Percentiles rank a stretch among this genome's conserved stretches.
Conservation (phyloP, 805 yeast genomes). For the Tetrapisispora namnaoensis region DNA sequence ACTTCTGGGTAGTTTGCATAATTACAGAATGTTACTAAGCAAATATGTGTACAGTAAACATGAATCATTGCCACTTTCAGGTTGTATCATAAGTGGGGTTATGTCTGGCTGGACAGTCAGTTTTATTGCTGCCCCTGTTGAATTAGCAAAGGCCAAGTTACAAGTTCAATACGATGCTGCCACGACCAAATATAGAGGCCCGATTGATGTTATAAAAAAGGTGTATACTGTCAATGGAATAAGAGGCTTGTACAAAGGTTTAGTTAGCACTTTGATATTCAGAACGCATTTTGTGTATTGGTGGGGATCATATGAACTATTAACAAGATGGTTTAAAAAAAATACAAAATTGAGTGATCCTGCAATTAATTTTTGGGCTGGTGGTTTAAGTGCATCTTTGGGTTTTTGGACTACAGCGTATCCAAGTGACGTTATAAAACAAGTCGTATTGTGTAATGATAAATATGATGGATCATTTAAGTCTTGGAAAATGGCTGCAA, state of each 20-base stretch:
- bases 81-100: constrained; percentile 70
- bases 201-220: constrained; percentile 61
- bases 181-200: constrained; percentile 60
- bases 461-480: constrained; percentile 55
- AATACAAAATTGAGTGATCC: constrained; percentile 60
- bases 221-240: constrained; percentile 53
- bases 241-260: constrained; percentile 69
- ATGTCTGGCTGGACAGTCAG: constrained; percentile 83
- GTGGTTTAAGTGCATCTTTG: constrained; percentile 77
- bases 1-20: constrained; percentile 78
- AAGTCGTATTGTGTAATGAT: constrained; percentile 52
- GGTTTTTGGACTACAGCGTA: constrained; percentile 84
- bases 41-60: constrained; percentile 52
- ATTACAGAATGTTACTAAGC: constrained; percentile 59
- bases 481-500: constrained; percentile 45
- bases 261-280: constrained; percentile 73
- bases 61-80: constrained; percentile 57
- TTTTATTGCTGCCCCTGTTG: constrained; percentile 93
- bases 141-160: constrained; percentile 76
- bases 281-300: constrained; percentile 25
- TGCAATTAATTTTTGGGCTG: constrained; percentile 26
- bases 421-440: constrained; percentile 87
- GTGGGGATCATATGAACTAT: constrained; percentile 89
- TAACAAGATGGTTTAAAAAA: constrained; percentile 57
- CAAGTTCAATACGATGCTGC: constrained; percentile 84